phyloP scores from a whole-genome alignment of 495 filamentous ascomycete genomes.

The Penicillium paxilli region DNA sequence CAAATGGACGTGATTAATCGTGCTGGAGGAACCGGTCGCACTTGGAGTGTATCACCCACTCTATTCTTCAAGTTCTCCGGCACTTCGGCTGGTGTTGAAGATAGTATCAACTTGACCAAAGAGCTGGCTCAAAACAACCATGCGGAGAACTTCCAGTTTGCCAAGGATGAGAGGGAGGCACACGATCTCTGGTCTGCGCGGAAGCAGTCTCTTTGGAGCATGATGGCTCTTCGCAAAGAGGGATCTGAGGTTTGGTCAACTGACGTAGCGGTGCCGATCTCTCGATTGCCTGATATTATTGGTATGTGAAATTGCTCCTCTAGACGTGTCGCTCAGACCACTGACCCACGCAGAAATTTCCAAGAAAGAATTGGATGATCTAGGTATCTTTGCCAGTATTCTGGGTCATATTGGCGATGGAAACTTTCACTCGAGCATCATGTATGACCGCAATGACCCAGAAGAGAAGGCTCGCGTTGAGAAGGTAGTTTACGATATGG shows the following conservation, averaged over 20 bases:
- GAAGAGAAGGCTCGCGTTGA: constrained; percentile 72
- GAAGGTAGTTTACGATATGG: constrained; percentile 82
- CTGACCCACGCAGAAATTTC: constrained; percentile 60
- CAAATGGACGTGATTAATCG: constrained; percentile 68
- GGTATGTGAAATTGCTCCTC: constrained; percentile 30
- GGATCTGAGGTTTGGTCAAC: constrained; percentile 70
- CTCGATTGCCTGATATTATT: constrained; percentile 83
- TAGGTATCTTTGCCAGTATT: constrained; percentile 82
- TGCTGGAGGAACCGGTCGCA: constrained; percentile 50
- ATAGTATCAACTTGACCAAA: constrained; percentile 58
- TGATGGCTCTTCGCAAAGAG: constrained; percentile 51
- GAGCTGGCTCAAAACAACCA: constrained; percentile 49
- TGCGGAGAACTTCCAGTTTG: constrained; percentile 59
- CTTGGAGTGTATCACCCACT: constrained; percentile 62
- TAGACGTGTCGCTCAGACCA: neutral
- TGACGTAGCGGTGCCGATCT: constrained; percentile 88
- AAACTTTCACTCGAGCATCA: constrained; percentile 89
- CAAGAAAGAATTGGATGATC: constrained; percentile 83
- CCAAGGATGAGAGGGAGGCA: constrained; percentile 54
- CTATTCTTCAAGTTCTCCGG: constrained; percentile 68
- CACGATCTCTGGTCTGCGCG: constrained; percentile 69
- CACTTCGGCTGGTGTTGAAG: constrained; percentile 55
- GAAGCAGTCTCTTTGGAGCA: constrained; percentile 80
- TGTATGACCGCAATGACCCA: constrained; percentile 70
- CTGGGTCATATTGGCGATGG: constrained; percentile 87